These are phyloP conservation scores for Mycosphaerella arachidis DNA, from an alignment of 2,329 filamentous ascomycete species.

Conservation along the genomic window DNA sequence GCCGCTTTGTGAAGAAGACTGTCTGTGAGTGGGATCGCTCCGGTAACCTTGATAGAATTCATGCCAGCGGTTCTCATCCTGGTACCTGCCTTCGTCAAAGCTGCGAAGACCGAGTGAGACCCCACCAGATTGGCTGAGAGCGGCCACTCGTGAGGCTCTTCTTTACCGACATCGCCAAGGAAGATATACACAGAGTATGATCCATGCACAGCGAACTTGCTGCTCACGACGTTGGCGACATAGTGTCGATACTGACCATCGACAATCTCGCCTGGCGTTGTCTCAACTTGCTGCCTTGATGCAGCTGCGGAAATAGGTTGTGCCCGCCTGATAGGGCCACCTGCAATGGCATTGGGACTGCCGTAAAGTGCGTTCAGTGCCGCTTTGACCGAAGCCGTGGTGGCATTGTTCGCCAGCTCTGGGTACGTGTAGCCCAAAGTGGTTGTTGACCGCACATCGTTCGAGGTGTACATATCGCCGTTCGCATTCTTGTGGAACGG, in stretches of 20 bases:
- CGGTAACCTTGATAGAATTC: constrained; percentile 30
- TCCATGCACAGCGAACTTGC: constrained; percentile 56
- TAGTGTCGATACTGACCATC: constrained; percentile 56
- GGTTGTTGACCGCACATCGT: constrained; percentile 54
- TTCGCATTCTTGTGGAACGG: constrained; percentile 60
- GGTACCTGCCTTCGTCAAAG: constrained; percentile 15
- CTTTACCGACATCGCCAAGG: constrained; percentile 50
- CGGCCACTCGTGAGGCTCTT: constrained; percentile 49
- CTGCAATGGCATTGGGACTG: constrained; percentile 29
- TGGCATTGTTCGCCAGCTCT: constrained; percentile 51
- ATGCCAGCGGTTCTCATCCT: not conserved
- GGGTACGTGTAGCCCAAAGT: constrained; percentile 71
- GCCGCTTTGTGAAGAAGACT: constrained; percentile 36
- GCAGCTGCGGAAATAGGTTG: constrained; percentile 12
- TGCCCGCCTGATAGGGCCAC: constrained; percentile 11
- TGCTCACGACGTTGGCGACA: constrained; percentile 61
- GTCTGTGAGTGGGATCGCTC: constrained; percentile 44
- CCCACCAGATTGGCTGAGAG: constrained; percentile 56
- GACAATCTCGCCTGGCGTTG: constrained; percentile 33
- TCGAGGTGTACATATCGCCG: constrained; percentile 65
- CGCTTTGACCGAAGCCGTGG: constrained; percentile 41
- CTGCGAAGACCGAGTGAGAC: constrained; percentile 50
- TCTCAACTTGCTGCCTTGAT: constrained; percentile 1
- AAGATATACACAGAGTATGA: constrained; percentile 67
- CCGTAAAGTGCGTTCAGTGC: constrained; percentile 61